These are phyloP conservation scores for Solanum neorickii DNA, from an alignment of 257 asterid genomes.

Conservation along the genomic window DNA sequence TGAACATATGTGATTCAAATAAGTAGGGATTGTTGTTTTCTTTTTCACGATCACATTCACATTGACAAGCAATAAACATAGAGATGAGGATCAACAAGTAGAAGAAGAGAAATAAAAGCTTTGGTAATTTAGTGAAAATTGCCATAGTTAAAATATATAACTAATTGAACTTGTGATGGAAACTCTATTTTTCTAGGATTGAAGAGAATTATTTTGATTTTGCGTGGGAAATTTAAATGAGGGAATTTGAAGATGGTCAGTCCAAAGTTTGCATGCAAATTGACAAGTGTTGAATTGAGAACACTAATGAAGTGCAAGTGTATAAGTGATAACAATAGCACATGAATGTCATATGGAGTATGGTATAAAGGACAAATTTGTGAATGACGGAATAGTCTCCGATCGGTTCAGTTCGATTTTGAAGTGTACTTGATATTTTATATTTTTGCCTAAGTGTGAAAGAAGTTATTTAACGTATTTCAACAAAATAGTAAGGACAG, in stretches of 20 bases:
- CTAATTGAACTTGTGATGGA: background rate
- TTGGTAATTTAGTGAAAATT: background rate
- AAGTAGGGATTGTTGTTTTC: conserved; percentile 18
- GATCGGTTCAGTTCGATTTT: too few relatives aligned
- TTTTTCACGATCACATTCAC: background rate
- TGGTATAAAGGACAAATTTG: too few relatives aligned
- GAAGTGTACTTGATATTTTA: too few relatives aligned
- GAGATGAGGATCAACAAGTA: background rate
- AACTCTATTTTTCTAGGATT: background rate
- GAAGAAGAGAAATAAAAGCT: background rate
- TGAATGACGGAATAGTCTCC: too few relatives aligned
- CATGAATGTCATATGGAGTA: background rate
- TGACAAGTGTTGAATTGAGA: background rate
- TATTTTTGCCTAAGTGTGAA: too few relatives aligned
- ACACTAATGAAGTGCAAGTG: background rate
- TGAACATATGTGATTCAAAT: conserved; percentile 15
- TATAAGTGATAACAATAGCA: background rate
- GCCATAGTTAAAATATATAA: background rate
- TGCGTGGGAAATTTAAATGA: background rate
- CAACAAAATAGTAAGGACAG: too few relatives aligned
- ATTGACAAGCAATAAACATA: background rate
- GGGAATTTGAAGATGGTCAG: background rate
- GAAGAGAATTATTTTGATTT: background rate
- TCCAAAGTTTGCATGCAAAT: background rate
- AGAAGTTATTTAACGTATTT: too few relatives aligned